These are phyloP conservation scores for Lepidium aucheri DNA, from an alignment of 345 rosid species.

Conservation along the genomic window DNA sequence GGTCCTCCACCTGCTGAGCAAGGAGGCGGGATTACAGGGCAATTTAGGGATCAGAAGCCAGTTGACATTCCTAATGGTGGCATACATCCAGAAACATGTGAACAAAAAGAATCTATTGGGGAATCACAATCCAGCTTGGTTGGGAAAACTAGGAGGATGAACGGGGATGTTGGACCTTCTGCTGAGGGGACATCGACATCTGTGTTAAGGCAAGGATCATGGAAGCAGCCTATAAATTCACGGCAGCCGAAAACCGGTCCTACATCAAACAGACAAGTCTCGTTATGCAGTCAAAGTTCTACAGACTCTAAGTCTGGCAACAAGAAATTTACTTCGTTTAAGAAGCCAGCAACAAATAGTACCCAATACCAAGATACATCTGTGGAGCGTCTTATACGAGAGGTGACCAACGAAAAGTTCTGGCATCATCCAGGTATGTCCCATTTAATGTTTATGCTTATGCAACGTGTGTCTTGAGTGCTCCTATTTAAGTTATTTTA, in stretches of 20 bases:
- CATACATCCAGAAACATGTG: slow-evolving; percentile 38
- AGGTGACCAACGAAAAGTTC: slow-evolving; percentile 87
- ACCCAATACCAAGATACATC: slow-evolving; percentile 82
- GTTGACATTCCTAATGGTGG: slow-evolving; percentile 47
- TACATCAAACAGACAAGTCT: slow-evolving; percentile 50
- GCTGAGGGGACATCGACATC: slow-evolving; percentile 43
- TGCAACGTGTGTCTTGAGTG: slow-evolving; percentile 15
- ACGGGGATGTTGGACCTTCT: slow-evolving; percentile 47
- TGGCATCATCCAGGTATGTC: slow-evolving; percentile 63
- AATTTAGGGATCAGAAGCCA: slow-evolving; percentile 56
- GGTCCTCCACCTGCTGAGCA: slow-evolving; percentile 43
- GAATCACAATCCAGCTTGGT: slow-evolving; percentile 43
- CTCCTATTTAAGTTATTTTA: slow-evolving; percentile 15
- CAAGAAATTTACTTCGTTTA: slow-evolving; percentile 59
- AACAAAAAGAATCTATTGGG: slow-evolving; percentile 64
- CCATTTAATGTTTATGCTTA: not conserved
- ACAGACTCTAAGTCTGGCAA: slow-evolving; percentile 59
- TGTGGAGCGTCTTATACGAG: slow-evolving; percentile 98
- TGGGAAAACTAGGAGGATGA: slow-evolving; percentile 53
- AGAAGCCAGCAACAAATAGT: slow-evolving; percentile 40
- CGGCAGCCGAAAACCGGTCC: slow-evolving; percentile 48
- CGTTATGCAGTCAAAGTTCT: slow-evolving; percentile 44
- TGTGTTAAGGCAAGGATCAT: slow-evolving; percentile 66
- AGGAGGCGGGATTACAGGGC: slow-evolving; percentile 43
- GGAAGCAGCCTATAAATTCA: slow-evolving; percentile 63